A percentile compares a stretch with the other conserved stretches of the same genome.
These are phyloP conservation scores for Prorocentrum cordatum DNA, from an alignment of 169 alveolate genomes.

Conservation along the genomic window DNA sequence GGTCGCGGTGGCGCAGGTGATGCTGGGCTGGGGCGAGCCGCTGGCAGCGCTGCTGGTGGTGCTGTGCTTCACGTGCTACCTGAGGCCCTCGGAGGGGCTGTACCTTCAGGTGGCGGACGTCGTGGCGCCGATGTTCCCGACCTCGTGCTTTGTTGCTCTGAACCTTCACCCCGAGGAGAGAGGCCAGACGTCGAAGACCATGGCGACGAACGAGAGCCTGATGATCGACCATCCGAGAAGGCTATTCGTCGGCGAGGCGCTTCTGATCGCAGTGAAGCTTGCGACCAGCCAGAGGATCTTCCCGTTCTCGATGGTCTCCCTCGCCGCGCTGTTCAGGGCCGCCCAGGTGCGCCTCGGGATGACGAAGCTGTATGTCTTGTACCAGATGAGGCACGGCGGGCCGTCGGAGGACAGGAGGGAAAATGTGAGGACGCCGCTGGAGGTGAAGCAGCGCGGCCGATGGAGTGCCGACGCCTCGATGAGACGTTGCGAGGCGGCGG, in stretches of 20 bases:
- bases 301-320: too few species aligned
- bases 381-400: slow-evolving; percentile 8
- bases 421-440: neutral
- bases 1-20: too few species aligned
- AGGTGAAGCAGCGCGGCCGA: slow-evolving; percentile 10
- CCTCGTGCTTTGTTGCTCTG: neutral
- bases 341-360: neutral
- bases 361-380: neutral
- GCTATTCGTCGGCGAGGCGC: too few species aligned
- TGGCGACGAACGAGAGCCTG: neutral
- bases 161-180: neutral
- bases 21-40: neutral
- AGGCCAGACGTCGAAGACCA: neutral
- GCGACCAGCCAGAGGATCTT: too few species aligned
- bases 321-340: neutral
- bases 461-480: neutral
- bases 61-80: slow-evolving; percentile 1
- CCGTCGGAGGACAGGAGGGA: neutral
- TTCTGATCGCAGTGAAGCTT: too few species aligned
- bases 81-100: slow-evolving; percentile 4
- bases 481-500: neutral
- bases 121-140: neutral
- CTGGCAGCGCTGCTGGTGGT: neutral
- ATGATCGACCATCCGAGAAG: neutral
- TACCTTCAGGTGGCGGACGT: neutral